Evolutionary conservation across 2,329 filamentous ascomycete genomes (phyloP).

Genomic region (Purpureocillium takamizusanense): DNA sequence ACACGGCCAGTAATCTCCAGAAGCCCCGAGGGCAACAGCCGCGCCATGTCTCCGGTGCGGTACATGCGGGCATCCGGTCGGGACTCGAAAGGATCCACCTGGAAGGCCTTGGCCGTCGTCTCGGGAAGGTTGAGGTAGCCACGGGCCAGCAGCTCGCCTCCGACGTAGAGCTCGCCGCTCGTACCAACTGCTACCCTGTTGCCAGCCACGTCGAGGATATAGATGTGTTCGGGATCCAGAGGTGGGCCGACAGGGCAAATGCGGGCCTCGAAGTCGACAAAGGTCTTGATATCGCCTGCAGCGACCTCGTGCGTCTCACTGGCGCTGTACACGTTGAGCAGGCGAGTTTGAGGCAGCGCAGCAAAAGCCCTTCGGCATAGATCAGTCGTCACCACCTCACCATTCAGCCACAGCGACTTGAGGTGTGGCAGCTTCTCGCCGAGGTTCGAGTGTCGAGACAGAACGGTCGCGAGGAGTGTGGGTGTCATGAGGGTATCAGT

Average conservation of each 20-base stretch:
- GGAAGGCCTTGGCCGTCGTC: conserved; percentile 65
- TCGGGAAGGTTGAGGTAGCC: conserved; percentile 76
- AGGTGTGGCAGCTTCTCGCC: conserved; percentile 55
- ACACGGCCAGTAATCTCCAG: conserved; percentile 70
- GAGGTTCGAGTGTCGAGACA: conserved; percentile 60
- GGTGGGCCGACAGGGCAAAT: conserved; percentile 70
- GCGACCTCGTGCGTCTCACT: conserved; percentile 77
- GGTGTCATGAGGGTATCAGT: conserved; percentile 82
- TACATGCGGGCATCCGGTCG: conserved; percentile 60
- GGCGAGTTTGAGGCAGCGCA: conserved; percentile 57
- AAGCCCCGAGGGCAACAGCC: conserved; percentile 56
- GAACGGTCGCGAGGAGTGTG: conserved; percentile 65
- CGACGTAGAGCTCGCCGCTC: conserved; percentile 66
- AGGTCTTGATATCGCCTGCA: conserved; percentile 63
- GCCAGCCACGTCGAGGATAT: conserved; percentile 63
- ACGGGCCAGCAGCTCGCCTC: conserved; percentile 63
- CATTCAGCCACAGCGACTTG: conserved; percentile 69
- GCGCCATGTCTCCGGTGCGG: conserved; percentile 62
- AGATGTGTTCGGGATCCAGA: conserved; percentile 57
- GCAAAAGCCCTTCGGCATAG: conserved; percentile 59
- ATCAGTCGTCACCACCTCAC: conserved; percentile 74
- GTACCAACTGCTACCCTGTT: conserved; percentile 53
- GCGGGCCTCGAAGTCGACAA: conserved; percentile 51
- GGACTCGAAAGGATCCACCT: conserved; percentile 53
- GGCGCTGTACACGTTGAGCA: conserved; percentile 75